Percentiles rank a stretch among this genome's conserved stretches.
phyloP scores from a whole-genome alignment of 768 basidiomycete species.

The Agaricus blazei region DNA sequence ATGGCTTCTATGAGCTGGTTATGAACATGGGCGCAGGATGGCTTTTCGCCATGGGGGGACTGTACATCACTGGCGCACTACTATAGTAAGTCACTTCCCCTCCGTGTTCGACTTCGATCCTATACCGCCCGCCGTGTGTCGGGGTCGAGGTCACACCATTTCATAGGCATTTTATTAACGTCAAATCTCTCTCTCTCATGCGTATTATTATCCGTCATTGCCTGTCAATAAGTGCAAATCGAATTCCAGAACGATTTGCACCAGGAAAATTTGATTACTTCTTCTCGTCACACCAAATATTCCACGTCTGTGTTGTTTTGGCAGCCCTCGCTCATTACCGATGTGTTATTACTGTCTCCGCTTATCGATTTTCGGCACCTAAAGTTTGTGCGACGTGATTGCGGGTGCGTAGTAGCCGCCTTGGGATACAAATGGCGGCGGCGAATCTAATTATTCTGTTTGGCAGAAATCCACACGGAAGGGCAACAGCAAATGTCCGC shows the following conservation, averaged over 20 bases:
- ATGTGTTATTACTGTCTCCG: conserved; percentile 49
- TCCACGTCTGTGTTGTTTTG: conserved; percentile 74
- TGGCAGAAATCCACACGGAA: conserved; percentile 2
- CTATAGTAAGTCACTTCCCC: conserved; percentile 59
- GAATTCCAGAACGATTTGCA: conserved; percentile 69
- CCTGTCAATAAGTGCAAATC: conserved; percentile 55
- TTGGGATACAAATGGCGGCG: background rate
- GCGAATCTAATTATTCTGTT: background rate
- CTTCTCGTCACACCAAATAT: conserved; percentile 84
- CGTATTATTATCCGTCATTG: conserved; percentile 4
- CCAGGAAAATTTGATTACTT: conserved; percentile 81
- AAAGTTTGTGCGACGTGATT: conserved; percentile 19
- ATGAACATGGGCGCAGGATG: conserved; percentile 67
- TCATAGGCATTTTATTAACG: conserved; percentile 13
- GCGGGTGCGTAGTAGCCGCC: background rate
- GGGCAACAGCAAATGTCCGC: background rate
- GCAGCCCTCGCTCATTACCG: conserved; percentile 67
- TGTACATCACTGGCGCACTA: conserved; percentile 78
- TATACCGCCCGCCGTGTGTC: background rate
- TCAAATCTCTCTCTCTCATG: conserved; percentile 5
- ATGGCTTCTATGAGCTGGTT: conserved; percentile 52
- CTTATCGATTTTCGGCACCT: conserved; percentile 49
- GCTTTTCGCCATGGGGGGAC: conserved; percentile 60
- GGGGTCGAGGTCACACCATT: conserved; percentile 14
- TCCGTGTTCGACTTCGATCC: conserved; percentile 1